Conservation (phyloP, 2,329 filamentous ascomycete genomes). For the Meredithiella fracta region DNA sequence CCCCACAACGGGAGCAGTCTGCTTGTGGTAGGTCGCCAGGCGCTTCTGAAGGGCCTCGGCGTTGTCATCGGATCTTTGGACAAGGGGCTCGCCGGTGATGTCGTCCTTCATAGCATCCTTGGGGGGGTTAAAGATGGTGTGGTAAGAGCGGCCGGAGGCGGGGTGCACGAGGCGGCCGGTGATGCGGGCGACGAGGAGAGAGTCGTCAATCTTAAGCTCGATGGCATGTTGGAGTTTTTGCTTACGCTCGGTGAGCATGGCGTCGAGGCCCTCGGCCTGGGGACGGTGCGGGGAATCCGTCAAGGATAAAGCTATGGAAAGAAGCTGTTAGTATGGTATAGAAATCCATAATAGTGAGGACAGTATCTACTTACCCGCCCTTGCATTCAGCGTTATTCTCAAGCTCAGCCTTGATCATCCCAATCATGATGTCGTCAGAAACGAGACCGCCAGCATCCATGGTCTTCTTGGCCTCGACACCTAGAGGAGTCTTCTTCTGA, state of each 20-base stretch:
- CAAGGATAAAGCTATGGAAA: constrained; percentile 80
- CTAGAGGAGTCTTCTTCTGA: constrained; percentile 87
- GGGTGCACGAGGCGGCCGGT: constrained; percentile 93
- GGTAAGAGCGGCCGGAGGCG: constrained; percentile 89
- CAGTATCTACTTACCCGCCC: constrained; percentile 60
- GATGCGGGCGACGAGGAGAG: constrained; percentile 83
- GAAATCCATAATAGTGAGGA: neutral
- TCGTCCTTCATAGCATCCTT: constrained; percentile 92
- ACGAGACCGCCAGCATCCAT: constrained; percentile 98
- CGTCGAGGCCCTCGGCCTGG: constrained; percentile 86
- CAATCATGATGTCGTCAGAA: constrained; percentile 97
- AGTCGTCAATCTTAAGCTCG: constrained; percentile 93
- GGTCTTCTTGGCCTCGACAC: constrained; percentile 97
- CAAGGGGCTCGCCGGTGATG: constrained; percentile 85
- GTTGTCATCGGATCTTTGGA: constrained; percentile 95
- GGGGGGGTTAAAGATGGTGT: constrained; percentile 97
- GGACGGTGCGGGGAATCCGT: constrained; percentile 96
- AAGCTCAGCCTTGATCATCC: constrained; percentile 98
- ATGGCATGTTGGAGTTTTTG: constrained; percentile 87
- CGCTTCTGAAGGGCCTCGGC: constrained; percentile 92
- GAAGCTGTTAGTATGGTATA: constrained; percentile 3
- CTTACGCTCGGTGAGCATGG: constrained; percentile 64
- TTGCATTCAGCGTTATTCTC: constrained; percentile 89
- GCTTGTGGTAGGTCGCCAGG: constrained; percentile 77
- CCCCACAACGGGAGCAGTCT: constrained; percentile 79